These are phyloP conservation scores for Citrus medica DNA, from an alignment of 345 rosid genomes.

Conservation along the genomic window DNA sequence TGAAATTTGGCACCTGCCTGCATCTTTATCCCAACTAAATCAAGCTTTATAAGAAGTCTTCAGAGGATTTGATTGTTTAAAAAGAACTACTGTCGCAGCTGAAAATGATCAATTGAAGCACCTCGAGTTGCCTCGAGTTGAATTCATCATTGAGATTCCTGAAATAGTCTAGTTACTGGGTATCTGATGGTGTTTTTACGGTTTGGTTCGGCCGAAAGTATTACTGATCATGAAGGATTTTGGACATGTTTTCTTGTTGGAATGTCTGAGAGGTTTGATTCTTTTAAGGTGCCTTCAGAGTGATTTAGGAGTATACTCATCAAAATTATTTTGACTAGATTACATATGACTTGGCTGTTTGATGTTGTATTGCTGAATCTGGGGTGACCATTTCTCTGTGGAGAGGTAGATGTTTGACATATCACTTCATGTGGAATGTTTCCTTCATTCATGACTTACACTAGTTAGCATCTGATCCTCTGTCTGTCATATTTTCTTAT, in stretches of 20 bases:
- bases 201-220: not conserved
- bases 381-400: not conserved
- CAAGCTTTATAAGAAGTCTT: not conserved
- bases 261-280: not conserved
- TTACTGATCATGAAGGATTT: not conserved
- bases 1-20: not conserved
- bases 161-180: not conserved
- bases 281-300: not conserved
- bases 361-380: not conserved
- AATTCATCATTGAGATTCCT: not conserved
- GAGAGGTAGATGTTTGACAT: not conserved
- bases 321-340: not conserved
- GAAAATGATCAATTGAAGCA: not conserved
- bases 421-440: not conserved
- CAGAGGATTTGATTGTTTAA: not conserved
- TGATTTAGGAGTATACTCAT: not conserved
- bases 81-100: not conserved
- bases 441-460: not conserved
- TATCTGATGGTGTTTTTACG: not conserved
- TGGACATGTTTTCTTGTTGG: not conserved
- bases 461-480: not conserved
- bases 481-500: not conserved
- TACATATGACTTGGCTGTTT: not conserved
- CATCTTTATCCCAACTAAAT: not conserved
- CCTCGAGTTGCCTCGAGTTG: not conserved